Evolutionary conservation across 1,284 basidiomycete genomes (phyloP).

Genomic region (Amylostereum areolatum): DNA sequence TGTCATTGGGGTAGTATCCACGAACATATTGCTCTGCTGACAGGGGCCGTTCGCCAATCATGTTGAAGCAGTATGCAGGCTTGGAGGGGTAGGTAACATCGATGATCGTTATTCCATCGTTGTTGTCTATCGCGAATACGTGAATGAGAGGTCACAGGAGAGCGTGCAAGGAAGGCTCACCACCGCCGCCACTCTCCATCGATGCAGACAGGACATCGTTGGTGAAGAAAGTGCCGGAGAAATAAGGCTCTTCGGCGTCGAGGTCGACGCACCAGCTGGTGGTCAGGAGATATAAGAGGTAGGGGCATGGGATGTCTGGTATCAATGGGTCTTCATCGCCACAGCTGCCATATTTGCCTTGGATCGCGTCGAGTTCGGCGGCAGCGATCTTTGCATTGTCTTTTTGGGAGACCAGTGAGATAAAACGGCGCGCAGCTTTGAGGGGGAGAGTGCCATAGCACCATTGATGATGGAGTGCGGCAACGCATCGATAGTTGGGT

Average conservation of each 20-base stretch:
- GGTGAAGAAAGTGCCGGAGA: slow-evolving; percentile 16
- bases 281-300: slow-evolving; percentile 13
- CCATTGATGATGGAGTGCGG: slow-evolving; percentile 31
- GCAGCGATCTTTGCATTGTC: slow-evolving; percentile 29
- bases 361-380: slow-evolving; percentile 17
- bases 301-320: slow-evolving; percentile 23
- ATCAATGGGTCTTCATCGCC: slow-evolving; percentile 7
- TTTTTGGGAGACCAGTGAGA: slow-evolving; percentile 27
- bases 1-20: slow-evolving; percentile 16
- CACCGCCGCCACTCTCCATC: slow-evolving; percentile 19
- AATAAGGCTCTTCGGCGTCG: not conserved
- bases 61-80: slow-evolving; percentile 26
- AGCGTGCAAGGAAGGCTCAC: slow-evolving; percentile 10
- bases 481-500: slow-evolving; percentile 30
- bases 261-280: slow-evolving; percentile 7
- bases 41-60: slow-evolving; percentile 12
- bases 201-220: not conserved
- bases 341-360: slow-evolving; percentile 16
- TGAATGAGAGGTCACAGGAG: not conserved
- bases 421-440: slow-evolving; percentile 21
- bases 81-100: slow-evolving; percentile 28
- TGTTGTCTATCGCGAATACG: slow-evolving; percentile 23
- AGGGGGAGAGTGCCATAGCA: slow-evolving; percentile 27
- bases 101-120: slow-evolving; percentile 31
- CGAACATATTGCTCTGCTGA: slow-evolving; percentile 22